phyloP scores from a whole-genome alignment of 2,329 filamentous ascomycete genomes.

The Fusarium sacchari region DNA sequence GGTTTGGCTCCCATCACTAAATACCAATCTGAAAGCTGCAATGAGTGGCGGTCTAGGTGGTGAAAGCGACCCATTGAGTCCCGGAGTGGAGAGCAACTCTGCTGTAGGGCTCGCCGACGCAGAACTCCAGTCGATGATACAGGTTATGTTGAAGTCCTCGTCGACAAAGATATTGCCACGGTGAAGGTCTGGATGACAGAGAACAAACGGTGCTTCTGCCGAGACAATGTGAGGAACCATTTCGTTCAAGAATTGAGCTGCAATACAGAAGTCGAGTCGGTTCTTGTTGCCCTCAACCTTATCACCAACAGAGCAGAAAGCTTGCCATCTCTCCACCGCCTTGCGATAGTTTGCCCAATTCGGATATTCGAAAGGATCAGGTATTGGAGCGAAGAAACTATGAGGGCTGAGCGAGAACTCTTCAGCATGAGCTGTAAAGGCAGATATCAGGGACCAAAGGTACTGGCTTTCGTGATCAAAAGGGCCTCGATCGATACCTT shows the following conservation, averaged over 20 bases:
- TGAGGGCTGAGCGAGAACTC: neutral
- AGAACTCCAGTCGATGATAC: neutral
- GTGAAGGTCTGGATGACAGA: neutral
- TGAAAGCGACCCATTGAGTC: neutral
- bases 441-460: neutral
- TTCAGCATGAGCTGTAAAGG: neutral
- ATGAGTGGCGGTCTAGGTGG: neutral
- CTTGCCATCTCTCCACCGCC: neutral
- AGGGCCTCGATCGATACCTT: neutral
- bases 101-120: neutral
- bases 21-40: neutral
- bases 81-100: neutral
- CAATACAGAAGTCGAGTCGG: neutral
- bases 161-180: neutral
- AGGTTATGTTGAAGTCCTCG: neutral
- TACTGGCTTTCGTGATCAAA: neutral
- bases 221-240: neutral
- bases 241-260: neutral
- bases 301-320: neutral
- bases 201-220: neutral
- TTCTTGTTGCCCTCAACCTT: neutral
- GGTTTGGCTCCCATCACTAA: accelerated
- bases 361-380: neutral
- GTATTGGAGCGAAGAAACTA: neutral
- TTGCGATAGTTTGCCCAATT: neutral